Evolutionary conservation across 139 green algal genomes (phyloP), one percentile per base, ranked within the genome.

Genomic region (Diplosphaera chodatii): DNA sequence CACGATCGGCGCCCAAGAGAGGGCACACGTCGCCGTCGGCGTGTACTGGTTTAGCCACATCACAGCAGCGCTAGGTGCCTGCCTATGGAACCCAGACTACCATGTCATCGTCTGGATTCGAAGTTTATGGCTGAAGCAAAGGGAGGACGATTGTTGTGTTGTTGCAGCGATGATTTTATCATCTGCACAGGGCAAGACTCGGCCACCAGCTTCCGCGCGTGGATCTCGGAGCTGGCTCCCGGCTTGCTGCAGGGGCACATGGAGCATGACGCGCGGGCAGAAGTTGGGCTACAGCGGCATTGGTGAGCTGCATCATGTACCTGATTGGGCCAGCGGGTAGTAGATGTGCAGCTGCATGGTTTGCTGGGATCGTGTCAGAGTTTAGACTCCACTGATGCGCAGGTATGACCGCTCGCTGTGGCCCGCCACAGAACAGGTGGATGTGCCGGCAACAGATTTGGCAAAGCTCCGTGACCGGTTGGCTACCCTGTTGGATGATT

Each of bases 11-110:
- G 33, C 59, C 33, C 88, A 96, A 73, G 91, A 96, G 78, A 73
- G 71, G 13, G 90, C 89, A 20, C 91, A 96, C 68, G 88, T 93
- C 20, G 87, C 78, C 29, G 83, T 93, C 3, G 83, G 90, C 28
- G 86, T 91, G 1, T 62, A 73, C 13, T 95, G 89, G 90, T 95
- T 94, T 65, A 69, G 25, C 0, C 74, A 76, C 10, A 55, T 93
- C 25, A 92, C 87, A 34, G 20, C 32, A 2, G 83, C 82, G 2
- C 40, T 84, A 55, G 81, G 65, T n/a, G n/a, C n/a, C n/a, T n/a
- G n/a, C n/a, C n/a, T n/a, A n/a, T n/a, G n/a, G n/a, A n/a, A n/a
- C n/a, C n/a, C n/a, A n/a, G n/a, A n/a, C n/a, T n/a, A n/a, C n/a
- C n/a, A n/a, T n/a, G n/a, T n/a, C n/a, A n/a, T n/a, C n/a, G n/a